Evolutionary conservation across 805 yeast genomes (phyloP), one percentile per base, ranked within the genome.

Genomic region (Saccharomycopsis schoenii): DNA sequence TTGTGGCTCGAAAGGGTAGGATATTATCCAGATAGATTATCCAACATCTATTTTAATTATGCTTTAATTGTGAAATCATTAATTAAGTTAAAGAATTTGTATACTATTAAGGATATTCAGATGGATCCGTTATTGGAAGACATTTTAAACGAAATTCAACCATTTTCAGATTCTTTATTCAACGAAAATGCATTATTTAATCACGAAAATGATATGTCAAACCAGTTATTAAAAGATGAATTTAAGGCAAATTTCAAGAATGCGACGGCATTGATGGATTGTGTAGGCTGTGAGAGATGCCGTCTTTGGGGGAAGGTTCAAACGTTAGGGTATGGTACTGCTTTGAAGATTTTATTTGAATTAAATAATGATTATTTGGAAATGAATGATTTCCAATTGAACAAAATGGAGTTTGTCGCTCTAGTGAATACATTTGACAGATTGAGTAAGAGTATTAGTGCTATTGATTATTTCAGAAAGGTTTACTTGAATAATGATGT

Each of bases 251-350:
- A 96, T 58, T 96, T 94, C 72, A 85, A 84, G 69, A 94, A 94
- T 70, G 96, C 94, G 25, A 85, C 96, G 21, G 86, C 89, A 58
- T 83, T 94, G 54, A 94, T 94, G 97, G 97, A 93, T 72, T 94
- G 99, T 76, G 98, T 94, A 50, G 97, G 97, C 43, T 94, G 99
- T 76, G 99, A 94, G 71, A 80, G 97, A 70, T 94, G 99, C 73
- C 82, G 97, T 68, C 77, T 94, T 73, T 94, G 99, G 99, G 99
- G 99, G 10, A 94, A 94, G 73, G 82, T 94, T 37, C 99, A 94
- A 76, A 90, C 96, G 1, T 89, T 94, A 15, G 99, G 99, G 21
- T 94, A 94, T 72, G 99, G 97, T 19, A 94, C 99, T 9, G 96
- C 97, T 1, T 80, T 94, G 69, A 94, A 94, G 72, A 81, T 93